Percentiles rank a stretch among this genome's conserved stretches.
Evolutionary conservation across 73 alveolate genomes (phyloP).

Genomic region (Uronychia binucleata): DNA sequence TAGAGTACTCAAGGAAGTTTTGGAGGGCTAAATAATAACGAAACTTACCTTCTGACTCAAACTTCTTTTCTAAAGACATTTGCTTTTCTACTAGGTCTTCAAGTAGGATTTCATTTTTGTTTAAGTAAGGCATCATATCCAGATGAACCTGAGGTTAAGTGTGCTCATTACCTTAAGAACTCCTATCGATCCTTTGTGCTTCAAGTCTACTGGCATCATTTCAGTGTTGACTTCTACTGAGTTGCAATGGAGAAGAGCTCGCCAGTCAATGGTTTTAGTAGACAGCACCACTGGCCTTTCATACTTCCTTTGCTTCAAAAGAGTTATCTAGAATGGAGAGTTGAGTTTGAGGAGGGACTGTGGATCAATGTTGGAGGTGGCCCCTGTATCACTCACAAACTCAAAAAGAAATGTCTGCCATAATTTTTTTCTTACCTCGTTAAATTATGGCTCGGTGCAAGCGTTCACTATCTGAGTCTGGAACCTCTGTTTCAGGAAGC

Average conservation of each 20-base stretch:
- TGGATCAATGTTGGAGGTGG: conserved; percentile 33
- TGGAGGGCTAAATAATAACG: conserved; percentile 22
- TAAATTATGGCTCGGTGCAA: conserved; percentile 36
- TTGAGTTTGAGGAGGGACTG: conserved; percentile 50
- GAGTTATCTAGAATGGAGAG: conserved; percentile 45
- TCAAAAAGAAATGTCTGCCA: conserved; percentile 44
- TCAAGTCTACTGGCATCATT: conserved; percentile 56
- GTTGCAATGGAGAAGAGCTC: conserved; percentile 52
- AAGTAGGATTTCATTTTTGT: conserved; percentile 24
- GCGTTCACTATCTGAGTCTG: conserved; percentile 19
- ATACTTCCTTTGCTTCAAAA: conserved; percentile 25
- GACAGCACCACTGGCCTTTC: conserved; percentile 57
- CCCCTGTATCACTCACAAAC: background rate
- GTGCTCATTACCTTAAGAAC: conserved; percentile 33
- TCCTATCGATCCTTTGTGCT: conserved; percentile 57
- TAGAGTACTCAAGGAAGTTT: conserved; percentile 67
- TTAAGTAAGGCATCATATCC: conserved; percentile 53
- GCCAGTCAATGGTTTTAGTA: conserved; percentile 72
- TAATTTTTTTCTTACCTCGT: background rate
- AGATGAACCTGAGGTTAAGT: no score
- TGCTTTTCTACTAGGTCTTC: conserved; percentile 60
- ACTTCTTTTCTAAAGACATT: conserved; percentile 62
- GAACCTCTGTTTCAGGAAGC: conserved; percentile 51
- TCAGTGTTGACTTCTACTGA: conserved; percentile 60
- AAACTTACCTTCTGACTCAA: conserved; percentile 46